Evolutionary conservation across 768 basidiomycete species (phyloP).

Genomic region (Russula olivacea): DNA sequence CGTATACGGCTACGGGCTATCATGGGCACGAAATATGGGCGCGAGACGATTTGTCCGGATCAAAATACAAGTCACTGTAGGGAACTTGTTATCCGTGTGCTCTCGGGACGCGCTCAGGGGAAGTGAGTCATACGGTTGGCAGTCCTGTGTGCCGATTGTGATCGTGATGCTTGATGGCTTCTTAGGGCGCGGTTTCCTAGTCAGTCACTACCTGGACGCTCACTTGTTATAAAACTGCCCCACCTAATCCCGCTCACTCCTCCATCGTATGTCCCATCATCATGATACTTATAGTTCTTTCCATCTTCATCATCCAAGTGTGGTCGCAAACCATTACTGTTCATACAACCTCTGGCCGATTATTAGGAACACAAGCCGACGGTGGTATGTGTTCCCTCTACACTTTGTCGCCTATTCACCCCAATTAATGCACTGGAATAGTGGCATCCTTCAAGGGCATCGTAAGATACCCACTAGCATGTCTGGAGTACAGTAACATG

Average conservation of each 20-base stretch:
- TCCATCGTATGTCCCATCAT: neutral
- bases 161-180: too few species aligned
- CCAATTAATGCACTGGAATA: neutral
- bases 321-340: neutral
- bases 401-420: neutral
- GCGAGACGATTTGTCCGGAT: too few species aligned
- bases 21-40: too few species aligned
- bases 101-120: too few species aligned
- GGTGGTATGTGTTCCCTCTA: conserved; percentile 5
- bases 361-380: conserved; percentile 1
- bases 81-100: too few species aligned
- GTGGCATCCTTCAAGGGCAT: conserved; percentile 19
- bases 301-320: neutral
- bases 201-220: too few species aligned
- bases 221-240: neutral
- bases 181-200: too few species aligned
- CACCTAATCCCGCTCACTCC: too few species aligned
- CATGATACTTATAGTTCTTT: neutral
- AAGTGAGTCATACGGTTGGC: too few species aligned
- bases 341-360: conserved; percentile 11
- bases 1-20: too few species aligned
- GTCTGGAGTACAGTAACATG: neutral
- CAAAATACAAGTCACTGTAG: too few species aligned
- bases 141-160: too few species aligned
- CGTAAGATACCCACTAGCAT: neutral